Conservation (phyloP, 495 filamentous ascomycete genomes). For the Immersiella caudata region DNA sequence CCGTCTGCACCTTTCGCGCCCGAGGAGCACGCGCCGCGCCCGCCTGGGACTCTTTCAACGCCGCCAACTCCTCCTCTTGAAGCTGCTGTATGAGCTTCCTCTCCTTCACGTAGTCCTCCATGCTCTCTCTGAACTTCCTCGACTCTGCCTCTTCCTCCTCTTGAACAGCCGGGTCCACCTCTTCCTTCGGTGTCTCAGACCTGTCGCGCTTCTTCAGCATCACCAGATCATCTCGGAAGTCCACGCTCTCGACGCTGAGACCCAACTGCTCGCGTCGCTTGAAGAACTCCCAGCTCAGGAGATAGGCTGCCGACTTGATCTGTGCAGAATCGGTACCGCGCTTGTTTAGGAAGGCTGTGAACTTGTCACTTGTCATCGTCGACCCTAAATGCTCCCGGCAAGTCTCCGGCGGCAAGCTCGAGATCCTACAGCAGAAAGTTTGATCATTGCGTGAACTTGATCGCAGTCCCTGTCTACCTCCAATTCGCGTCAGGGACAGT, state of each 20-base stretch:
- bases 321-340: constrained; percentile 14
- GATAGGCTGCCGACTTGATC: constrained; percentile 4
- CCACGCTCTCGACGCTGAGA: background rate
- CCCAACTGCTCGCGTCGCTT: constrained; percentile 18
- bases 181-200: background rate
- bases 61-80: too few relatives aligned
- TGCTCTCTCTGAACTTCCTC: background rate
- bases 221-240: constrained; percentile 5
- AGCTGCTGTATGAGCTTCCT: background rate
- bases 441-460: constrained; percentile 20
- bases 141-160: background rate
- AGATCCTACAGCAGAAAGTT: background rate
- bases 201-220: background rate
- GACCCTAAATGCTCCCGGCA: constrained; percentile 6
- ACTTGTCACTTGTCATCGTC: constrained; percentile 6
- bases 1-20: too few relatives aligned
- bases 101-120: background rate
- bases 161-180: too few relatives aligned
- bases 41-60: too few relatives aligned
- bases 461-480: constrained; percentile 20
- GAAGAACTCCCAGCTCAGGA: constrained; percentile 22
- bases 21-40: too few relatives aligned
- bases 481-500: too few relatives aligned
- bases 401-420: background rate
- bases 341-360: constrained; percentile 13